Conservation (phyloP, 192 early-diverging fungal genomes). For the Backusella sp. region DNA sequence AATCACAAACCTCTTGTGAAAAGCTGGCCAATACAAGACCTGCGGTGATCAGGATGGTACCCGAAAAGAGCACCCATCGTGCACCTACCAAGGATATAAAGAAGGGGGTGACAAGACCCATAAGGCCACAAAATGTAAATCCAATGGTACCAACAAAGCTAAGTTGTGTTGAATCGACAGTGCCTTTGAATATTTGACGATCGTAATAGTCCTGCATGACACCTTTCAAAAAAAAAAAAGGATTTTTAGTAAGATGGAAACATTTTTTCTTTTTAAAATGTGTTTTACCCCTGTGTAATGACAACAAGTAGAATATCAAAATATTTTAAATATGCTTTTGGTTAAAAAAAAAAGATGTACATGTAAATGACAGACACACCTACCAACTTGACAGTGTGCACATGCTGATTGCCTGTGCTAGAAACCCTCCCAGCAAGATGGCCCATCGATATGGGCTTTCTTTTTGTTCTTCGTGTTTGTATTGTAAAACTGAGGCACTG, state of each 20-base stretch:
- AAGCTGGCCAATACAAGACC: slow-evolving; percentile 25
- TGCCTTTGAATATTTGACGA: slow-evolving; percentile 18
- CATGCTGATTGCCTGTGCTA: slow-evolving; percentile 8
- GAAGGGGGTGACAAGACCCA: slow-evolving; percentile 21
- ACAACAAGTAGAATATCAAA: too few species aligned
- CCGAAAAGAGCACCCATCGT: slow-evolving; percentile 14
- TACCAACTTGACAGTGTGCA: slow-evolving; percentile 13
- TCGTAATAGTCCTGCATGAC: slow-evolving; percentile 38
- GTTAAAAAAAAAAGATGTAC: not conserved
- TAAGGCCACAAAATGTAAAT: slow-evolving; percentile 5
- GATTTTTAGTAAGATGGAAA: not conserved
- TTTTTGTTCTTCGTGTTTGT: not conserved
- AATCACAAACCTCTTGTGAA: not conserved
- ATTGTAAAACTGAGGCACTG: not conserved
- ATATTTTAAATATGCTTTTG: too few species aligned
- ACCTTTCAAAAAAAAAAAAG: slow-evolving; percentile 18
- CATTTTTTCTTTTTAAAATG: too few species aligned
- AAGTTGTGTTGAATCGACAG: slow-evolving; percentile 8
- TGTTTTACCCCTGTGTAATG: too few species aligned
- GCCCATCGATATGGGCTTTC: not conserved
- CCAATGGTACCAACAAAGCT: slow-evolving; percentile 24
- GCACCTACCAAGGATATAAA: slow-evolving; percentile 13
- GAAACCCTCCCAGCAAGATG: not conserved
- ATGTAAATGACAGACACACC: not conserved
- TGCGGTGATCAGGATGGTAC: slow-evolving; percentile 1